Evolutionary conservation across 495 filamentous ascomycete species (phyloP).

Genomic region (Gamarada debralockiae): DNA sequence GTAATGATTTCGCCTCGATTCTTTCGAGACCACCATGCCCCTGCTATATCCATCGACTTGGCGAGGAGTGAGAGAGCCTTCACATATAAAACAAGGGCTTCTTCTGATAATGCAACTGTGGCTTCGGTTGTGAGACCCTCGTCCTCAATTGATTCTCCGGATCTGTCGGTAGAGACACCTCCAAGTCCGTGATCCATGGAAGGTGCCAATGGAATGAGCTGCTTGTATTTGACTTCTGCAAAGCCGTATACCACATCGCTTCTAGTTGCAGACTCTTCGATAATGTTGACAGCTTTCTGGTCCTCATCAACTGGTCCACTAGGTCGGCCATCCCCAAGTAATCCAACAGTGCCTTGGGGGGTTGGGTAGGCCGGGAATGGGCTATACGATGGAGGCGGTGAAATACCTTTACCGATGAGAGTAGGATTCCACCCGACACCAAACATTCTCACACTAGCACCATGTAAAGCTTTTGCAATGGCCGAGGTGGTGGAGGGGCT

Average conservation of each 20-base stretch:
- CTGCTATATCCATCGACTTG: constrained; percentile 95
- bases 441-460: constrained; percentile 83
- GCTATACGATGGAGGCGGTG: constrained; percentile 73
- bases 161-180: constrained; percentile 48
- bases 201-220: constrained; percentile 82
- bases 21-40: constrained; percentile 84
- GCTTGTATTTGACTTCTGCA: constrained; percentile 97
- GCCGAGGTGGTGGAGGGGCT: constrained; percentile 85
- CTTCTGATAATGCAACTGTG: constrained; percentile 81
- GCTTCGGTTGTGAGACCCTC: constrained; percentile 81
- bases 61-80: constrained; percentile 85
- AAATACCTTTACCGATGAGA: constrained; percentile 62
- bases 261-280: constrained; percentile 87
- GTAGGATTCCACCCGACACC: constrained; percentile 67
- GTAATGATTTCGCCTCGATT: constrained; percentile 59
- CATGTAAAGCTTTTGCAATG: constrained; percentile 90
- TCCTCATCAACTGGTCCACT: constrained; percentile 73
- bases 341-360: constrained; percentile 36
- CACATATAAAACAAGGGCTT: constrained; percentile 93
- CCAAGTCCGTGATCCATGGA: constrained; percentile 68
- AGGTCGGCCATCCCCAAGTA: constrained; percentile 66
- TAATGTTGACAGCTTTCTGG: constrained; percentile 64
- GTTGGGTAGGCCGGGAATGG: constrained; percentile 82
- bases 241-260: constrained; percentile 96
- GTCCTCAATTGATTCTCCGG: constrained; percentile 45